Percentiles rank a stretch among this genome's conserved stretches.
phyloP scores from a whole-genome alignment of 2,329 filamentous ascomycete genomes.

The Xylariaceae sp. region DNA sequence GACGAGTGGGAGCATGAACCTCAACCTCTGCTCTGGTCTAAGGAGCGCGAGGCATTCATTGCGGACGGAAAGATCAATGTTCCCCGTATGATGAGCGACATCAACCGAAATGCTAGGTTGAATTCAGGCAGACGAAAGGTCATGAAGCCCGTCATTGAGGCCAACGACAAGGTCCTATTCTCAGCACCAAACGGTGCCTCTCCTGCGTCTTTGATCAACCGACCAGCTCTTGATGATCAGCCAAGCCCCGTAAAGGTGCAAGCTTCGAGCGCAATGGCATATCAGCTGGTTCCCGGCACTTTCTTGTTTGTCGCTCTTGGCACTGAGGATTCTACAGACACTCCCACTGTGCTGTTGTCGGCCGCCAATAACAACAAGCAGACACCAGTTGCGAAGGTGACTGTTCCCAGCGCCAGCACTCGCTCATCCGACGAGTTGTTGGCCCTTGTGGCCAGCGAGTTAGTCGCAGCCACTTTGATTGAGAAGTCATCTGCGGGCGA shows the following conservation, averaged over 20 bases:
- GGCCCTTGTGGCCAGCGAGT: neutral
- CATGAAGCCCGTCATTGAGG: neutral
- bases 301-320: slow-evolving; percentile 4
- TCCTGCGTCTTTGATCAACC: neutral
- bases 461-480: neutral
- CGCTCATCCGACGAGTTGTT: neutral
- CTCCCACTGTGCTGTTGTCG: neutral
- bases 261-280: slow-evolving; percentile 3
- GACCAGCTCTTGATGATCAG: neutral
- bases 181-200: neutral
- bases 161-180: slow-evolving; percentile 2
- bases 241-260: neutral
- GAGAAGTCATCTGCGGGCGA: neutral
- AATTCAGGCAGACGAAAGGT: slow-evolving; percentile 9
- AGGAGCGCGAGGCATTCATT: slow-evolving; percentile 10
- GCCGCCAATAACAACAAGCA: slow-evolving; percentile 12
- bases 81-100: slow-evolving; percentile 1
- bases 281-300: neutral
- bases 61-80: slow-evolving; percentile 3
- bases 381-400: slow-evolving; percentile 12
- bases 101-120: slow-evolving; percentile 10
- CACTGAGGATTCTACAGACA: neutral
- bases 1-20: slow-evolving; percentile 9
- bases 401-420: neutral
- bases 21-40: slow-evolving; percentile 9